A percentile compares a stretch with the other conserved stretches of the same genome.
These are phyloP conservation scores for Phialemoniopsis sp. DNA, from an alignment of 2,329 filamentous ascomycete genomes.

Conservation along the genomic window DNA sequence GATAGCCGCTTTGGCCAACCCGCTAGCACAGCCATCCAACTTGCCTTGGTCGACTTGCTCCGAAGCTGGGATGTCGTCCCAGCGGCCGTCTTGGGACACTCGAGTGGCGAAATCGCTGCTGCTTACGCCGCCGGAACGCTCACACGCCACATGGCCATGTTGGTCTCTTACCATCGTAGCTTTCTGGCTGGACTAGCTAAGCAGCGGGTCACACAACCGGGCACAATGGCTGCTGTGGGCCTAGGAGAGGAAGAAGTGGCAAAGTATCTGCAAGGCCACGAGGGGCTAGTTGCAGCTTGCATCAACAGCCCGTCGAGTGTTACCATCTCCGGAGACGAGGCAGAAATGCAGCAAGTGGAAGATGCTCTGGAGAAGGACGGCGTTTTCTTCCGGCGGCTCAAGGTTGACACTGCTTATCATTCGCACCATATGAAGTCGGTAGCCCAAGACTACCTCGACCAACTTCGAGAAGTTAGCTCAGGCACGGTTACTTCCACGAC, in stretches of 20 bases:
- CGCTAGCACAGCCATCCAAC: slow-evolving; percentile 24
- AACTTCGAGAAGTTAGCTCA: no score
- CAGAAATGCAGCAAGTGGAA: slow-evolving; percentile 1
- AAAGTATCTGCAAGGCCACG: slow-evolving; percentile 10
- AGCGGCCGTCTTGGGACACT: slow-evolving; percentile 24
- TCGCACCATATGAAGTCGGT: slow-evolving; percentile 19
- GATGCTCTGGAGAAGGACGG: slow-evolving; percentile 9
- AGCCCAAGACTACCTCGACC: slow-evolving; percentile 10
- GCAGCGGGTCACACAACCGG: no score
- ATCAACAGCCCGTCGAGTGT: slow-evolving; percentile 28
- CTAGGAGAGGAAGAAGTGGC: slow-evolving; percentile 27
- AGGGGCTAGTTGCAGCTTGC: slow-evolving; percentile 20
- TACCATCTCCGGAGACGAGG: slow-evolving; percentile 32
- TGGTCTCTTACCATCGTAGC: no score
- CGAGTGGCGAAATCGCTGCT: slow-evolving; percentile 30
- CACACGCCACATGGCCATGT: no score
- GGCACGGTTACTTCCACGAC: no score
- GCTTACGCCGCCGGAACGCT: slow-evolving; percentile 26
- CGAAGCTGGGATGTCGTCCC: slow-evolving; percentile 17
- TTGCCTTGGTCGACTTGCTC: slow-evolving; percentile 27
- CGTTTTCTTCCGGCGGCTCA: slow-evolving; percentile 11
- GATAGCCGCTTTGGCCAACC: no score
- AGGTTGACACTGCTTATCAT: slow-evolving; percentile 22
- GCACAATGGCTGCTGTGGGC: slow-evolving; percentile 45
- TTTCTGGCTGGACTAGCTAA: no score